Evolutionary conservation across 306 rosid species (phyloP), one percentile per base, ranked within the genome.

Genomic region (Clitoria ternatea): DNA sequence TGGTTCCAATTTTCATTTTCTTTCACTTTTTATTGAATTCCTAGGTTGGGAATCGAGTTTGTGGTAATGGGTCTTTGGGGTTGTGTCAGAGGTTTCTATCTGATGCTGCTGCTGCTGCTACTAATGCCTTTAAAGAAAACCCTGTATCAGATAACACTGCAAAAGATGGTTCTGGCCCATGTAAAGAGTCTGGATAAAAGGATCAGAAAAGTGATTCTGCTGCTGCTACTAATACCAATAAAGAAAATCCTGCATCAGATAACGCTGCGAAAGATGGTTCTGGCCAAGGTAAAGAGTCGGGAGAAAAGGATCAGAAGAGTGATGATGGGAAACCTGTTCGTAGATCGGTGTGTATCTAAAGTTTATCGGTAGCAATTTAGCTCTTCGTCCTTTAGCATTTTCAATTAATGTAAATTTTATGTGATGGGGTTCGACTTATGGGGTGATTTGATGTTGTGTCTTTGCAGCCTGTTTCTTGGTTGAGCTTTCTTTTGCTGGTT

Each of bases 391-490:
- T 36, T 55, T 18, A 24, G 54, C 12, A 36, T 55, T 72, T 52
- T 29, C 2, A 1, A 52, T 53, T 43, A 18, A 49, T 65, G 57
- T 45, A 2, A 61, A 7, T 44, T 57, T 60, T 49, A 45, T 23
- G 19, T 45, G 39, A 67, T 18, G 53, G 26, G 56, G 24, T 17
- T 47, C 0, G 62, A n/a, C 26, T 70, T 39, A 37, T 22, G 65
- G 36, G 8, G 29, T 69, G 37, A 60, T 27, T 30, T 68, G 44
- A 17, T 5, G 2, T 72, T 61, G 43, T 15, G 62, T 23, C 37
- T 70, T n/a, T 80, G 82, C 86, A 94, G 98, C 98, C 97, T 14
- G 82, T 94, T 53, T 89, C 98, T 11, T 94, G 98, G 98, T 78
- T 90, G 80, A 89, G 97, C 72, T 84, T 94, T 40, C 82, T 85